Evolutionary conservation across 2,329 filamentous ascomycete species (phyloP).

Genomic region (Monosporascus ibericus): DNA sequence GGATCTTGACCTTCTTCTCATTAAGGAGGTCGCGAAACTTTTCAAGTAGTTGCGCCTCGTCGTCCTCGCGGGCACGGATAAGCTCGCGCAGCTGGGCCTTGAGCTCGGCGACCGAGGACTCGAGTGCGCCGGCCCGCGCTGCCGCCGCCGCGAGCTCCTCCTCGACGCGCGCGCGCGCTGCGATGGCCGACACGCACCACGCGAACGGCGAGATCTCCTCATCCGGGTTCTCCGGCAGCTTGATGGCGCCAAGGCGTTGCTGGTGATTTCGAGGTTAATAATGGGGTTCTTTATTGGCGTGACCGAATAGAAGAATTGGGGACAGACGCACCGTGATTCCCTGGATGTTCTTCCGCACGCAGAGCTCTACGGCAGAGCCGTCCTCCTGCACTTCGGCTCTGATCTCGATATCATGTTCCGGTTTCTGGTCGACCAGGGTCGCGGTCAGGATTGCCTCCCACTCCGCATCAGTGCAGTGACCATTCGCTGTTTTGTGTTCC

Average conservation of each 20-base stretch:
- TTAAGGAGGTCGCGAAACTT: conserved; percentile 69
- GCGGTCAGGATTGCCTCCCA: conserved; percentile 58
- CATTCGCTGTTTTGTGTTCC: conserved; percentile 47
- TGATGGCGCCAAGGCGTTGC: conserved; percentile 65
- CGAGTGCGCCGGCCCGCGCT: conserved; percentile 41
- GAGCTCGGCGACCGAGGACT: conserved; percentile 52
- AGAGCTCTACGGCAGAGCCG: conserved; percentile 50
- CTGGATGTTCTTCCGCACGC: conserved; percentile 58
- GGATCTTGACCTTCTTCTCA: conserved; percentile 74
- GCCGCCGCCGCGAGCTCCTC: conserved; percentile 36
- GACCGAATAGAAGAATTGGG: conserved; percentile 4
- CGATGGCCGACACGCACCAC: conserved; percentile 59
- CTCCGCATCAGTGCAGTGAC: conserved; percentile 52
- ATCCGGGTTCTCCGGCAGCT: conserved; percentile 47
- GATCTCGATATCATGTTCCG: conserved; percentile 49
- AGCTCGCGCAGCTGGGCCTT: conserved; percentile 61
- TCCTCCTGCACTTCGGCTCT: conserved; percentile 50
- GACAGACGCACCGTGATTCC: conserved; percentile 57
- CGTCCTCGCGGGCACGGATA: conserved; percentile 56
- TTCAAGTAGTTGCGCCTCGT: conserved; percentile 60
- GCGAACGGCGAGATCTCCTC: conserved; percentile 60
- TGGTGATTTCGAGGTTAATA: conserved; percentile 23
- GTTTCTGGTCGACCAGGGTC: conserved; percentile 45
- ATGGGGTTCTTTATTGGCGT: background rate
- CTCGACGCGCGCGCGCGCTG: conserved; percentile 39